Conservation (phyloP, 2,329 filamentous ascomycete species). For the Alternaria triticimaculans region DNA sequence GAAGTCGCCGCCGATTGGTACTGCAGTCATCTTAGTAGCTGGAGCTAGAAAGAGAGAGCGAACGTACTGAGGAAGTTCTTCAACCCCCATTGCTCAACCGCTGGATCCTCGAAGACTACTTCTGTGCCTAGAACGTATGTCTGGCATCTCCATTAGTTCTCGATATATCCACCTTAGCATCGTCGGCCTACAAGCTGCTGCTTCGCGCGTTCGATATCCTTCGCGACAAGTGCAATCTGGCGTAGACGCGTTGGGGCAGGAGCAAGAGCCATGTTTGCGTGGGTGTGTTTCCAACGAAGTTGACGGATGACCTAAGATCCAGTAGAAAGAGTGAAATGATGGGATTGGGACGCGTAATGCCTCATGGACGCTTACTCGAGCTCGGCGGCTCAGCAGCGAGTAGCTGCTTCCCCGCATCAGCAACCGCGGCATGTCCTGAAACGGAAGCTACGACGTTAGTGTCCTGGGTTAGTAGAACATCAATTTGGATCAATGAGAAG, state of each 20-base stretch:
- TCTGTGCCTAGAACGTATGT: constrained; percentile 49
- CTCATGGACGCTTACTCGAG: not conserved
- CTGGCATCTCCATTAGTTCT: constrained; percentile 21
- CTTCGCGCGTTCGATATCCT: constrained; percentile 36
- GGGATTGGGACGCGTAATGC: not conserved
- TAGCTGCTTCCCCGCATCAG: constrained; percentile 10
- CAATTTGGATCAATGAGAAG: not conserved
- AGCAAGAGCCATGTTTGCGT: constrained; percentile 1
- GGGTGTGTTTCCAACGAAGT: constrained; percentile 8
- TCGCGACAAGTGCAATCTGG: constrained; percentile 44
- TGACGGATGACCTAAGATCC: not conserved
- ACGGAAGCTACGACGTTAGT: not conserved
- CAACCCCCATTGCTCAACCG: constrained; percentile 49
- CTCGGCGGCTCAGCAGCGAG: not conserved
- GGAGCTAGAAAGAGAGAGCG: not conserved
- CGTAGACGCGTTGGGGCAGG: constrained; percentile 42
- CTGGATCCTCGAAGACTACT: constrained; percentile 50
- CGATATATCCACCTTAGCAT: not conserved
- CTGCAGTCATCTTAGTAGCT: constrained; percentile 24
- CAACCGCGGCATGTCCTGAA: not conserved
- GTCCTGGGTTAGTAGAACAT: not conserved
- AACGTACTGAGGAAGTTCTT: constrained; percentile 50
- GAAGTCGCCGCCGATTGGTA: constrained; percentile 53
- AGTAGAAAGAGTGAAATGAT: not conserved
- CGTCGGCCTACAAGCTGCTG: constrained; percentile 30